phyloP scores from a whole-genome alignment of 108 stramenopile species.

The Parmales sp. region DNA sequence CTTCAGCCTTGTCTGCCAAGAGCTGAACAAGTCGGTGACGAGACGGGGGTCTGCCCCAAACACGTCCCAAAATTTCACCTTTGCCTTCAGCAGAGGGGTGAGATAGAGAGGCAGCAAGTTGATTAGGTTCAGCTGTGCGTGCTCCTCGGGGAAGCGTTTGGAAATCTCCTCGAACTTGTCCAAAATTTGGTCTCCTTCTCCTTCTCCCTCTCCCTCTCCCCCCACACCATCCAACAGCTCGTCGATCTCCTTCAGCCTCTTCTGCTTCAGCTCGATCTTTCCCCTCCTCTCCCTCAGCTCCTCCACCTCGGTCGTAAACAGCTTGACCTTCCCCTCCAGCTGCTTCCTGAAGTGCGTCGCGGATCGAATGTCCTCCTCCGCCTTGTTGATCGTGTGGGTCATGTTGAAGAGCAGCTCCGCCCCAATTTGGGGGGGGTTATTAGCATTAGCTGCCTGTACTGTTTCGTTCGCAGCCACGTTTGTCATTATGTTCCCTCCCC shows the following conservation, averaged over 20 bases:
- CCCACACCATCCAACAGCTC: slow-evolving; percentile 39
- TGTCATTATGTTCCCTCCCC: not conserved
- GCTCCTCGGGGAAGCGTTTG: not conserved
- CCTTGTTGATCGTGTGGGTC: slow-evolving; percentile 51
- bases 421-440: slow-evolving; percentile 28
- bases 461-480: not conserved
- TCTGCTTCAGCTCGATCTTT: slow-evolving; percentile 22
- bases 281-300: slow-evolving; percentile 32
- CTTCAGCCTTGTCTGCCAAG: too few relatives aligned
- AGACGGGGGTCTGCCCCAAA: not conserved
- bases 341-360: slow-evolving; percentile 43
- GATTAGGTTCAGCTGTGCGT: not conserved
- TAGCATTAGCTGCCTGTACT: not conserved
- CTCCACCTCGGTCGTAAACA: slow-evolving; percentile 38
- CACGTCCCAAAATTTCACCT: not conserved
- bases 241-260: slow-evolving; percentile 41
- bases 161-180: not conserved
- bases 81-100: not conserved
- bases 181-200: not conserved
- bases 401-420: slow-evolving; percentile 76
- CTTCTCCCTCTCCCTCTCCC: not conserved
- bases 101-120: not conserved
- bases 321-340: slow-evolving; percentile 37
- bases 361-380: slow-evolving; percentile 64
- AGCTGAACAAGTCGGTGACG: too few relatives aligned